A percentile compares a stretch with the other conserved stretches of the same genome.
Conservation (phyloP, 768 basidiomycete genomes). For the Gelatoporia subvermispora region DNA sequence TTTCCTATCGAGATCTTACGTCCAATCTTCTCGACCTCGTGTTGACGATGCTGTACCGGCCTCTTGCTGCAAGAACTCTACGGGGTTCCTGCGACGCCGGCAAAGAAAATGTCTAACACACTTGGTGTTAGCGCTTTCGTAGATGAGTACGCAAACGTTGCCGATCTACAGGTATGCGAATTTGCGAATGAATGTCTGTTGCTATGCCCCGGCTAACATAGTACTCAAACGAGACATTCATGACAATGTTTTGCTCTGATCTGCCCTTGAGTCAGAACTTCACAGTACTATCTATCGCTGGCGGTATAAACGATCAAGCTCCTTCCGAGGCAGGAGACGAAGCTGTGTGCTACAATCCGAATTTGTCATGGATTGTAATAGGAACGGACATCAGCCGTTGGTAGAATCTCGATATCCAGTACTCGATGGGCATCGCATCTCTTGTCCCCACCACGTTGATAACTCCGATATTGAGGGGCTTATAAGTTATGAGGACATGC, state of each 20-base stretch:
- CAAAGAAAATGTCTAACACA: slow-evolving; percentile 9
- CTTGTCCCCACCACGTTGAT: slow-evolving; percentile 28
- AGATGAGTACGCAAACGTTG: slow-evolving; percentile 16
- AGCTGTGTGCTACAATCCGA: slow-evolving; percentile 39
- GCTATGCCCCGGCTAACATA: slow-evolving; percentile 28
- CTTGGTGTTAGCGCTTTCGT: slow-evolving; percentile 19
- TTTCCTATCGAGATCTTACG: no score
- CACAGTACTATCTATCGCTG: slow-evolving; percentile 19
- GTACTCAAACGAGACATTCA: slow-evolving; percentile 42
- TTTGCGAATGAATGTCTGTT: slow-evolving; percentile 6
- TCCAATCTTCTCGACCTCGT: no score
- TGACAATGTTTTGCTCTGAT: slow-evolving; percentile 44
- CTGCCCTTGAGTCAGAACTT: slow-evolving; percentile 22
- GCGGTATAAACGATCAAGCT: slow-evolving; percentile 38
- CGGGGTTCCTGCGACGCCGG: slow-evolving; percentile 16
- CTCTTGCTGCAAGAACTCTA: slow-evolving; percentile 20
- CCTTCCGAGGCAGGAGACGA: slow-evolving; percentile 51
- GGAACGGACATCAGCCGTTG: not conserved
- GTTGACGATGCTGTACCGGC: not conserved
- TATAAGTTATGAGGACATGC: slow-evolving; percentile 19
- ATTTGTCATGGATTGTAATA: no score
- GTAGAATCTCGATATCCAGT: slow-evolving; percentile 24
- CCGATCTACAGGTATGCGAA: slow-evolving; percentile 15
- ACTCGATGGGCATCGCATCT: slow-evolving; percentile 29
- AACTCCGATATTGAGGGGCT: no score